Conservation (phyloP, 768 basidiomycete genomes). For the Xerocomus brunneocitrinus region DNA sequence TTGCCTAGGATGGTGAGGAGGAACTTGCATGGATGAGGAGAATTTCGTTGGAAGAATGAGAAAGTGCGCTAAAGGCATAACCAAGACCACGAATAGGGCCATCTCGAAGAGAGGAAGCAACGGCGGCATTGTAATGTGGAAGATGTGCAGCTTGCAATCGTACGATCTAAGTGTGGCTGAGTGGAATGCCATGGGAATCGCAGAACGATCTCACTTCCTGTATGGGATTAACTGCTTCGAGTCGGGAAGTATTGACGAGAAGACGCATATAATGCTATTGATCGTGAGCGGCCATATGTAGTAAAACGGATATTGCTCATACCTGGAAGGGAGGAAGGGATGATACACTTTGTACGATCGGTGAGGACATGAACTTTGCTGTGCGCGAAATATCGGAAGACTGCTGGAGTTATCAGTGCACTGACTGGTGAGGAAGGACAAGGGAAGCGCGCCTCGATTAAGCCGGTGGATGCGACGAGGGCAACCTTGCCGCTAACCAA, state of each 20-base stretch:
- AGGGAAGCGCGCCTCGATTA: slow-evolving; percentile 50
- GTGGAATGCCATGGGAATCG: neutral
- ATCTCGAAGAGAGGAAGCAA: slow-evolving; percentile 71
- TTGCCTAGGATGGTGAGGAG: neutral
- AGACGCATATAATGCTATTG: slow-evolving; percentile 49
- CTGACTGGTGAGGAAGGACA: neutral
- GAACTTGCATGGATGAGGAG: slow-evolving; percentile 60
- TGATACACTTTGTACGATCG: slow-evolving; percentile 62
- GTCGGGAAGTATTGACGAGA: slow-evolving; percentile 35
- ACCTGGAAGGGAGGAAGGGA: slow-evolving; percentile 62
- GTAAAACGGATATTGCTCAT: slow-evolving; percentile 16
- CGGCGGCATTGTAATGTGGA: slow-evolving; percentile 66
- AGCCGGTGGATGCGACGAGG: slow-evolving; percentile 65
- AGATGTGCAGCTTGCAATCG: slow-evolving; percentile 76
- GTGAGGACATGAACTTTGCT: slow-evolving; percentile 73
- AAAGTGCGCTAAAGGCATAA: slow-evolving; percentile 48
- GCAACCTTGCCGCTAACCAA: slow-evolving; percentile 62
- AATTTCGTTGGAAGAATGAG: slow-evolving; percentile 45
- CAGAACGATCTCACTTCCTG: slow-evolving; percentile 35
- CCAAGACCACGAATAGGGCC: slow-evolving; percentile 66
- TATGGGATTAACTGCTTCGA: slow-evolving; percentile 31
- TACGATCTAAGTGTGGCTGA: slow-evolving; percentile 45
- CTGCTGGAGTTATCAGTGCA: slow-evolving; percentile 29
- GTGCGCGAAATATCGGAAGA: slow-evolving; percentile 67
- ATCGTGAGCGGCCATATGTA: neutral